A percentile compares a stretch with the other conserved stretches of the same genome.
These are phyloP conservation scores for Vigna hirtella DNA, from an alignment of 306 rosid genomes.

Conservation along the genomic window DNA sequence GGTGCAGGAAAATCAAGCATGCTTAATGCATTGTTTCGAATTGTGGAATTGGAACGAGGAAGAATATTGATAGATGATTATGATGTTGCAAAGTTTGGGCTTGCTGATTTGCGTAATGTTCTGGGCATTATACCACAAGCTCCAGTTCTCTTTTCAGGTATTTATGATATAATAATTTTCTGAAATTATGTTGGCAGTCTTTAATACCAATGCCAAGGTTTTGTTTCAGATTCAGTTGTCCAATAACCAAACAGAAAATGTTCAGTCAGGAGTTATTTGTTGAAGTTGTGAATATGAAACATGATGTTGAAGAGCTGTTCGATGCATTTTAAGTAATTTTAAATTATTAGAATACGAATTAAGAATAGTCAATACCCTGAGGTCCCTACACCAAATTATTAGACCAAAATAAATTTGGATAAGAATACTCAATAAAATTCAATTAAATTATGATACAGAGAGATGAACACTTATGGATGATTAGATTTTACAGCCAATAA, in stretches of 20 bases:
- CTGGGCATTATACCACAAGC: slow-evolving; percentile 92
- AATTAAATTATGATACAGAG: background rate
- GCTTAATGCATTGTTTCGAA: slow-evolving; percentile 88
- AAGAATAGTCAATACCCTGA: background rate
- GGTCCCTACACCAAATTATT: background rate
- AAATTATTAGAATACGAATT: background rate
- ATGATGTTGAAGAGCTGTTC: background rate
- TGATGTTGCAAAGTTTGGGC: slow-evolving; percentile 80
- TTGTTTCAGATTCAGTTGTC: background rate
- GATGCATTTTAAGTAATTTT: background rate
- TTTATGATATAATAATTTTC: slow-evolving; percentile 11
- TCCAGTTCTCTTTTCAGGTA: slow-evolving; percentile 95
- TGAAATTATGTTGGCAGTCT: slow-evolving; percentile 42
- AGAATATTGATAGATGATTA: slow-evolving; percentile 76
- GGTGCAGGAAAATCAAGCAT: slow-evolving; percentile 98
- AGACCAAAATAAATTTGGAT: slow-evolving; percentile 22
- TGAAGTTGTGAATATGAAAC: background rate
- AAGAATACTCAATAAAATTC: background rate
- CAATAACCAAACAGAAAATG: background rate
- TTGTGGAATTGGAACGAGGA: slow-evolving; percentile 88
- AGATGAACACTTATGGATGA: background rate
- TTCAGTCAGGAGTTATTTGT: background rate
- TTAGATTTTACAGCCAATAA: background rate
- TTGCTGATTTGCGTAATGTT: slow-evolving; percentile 81
- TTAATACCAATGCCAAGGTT: slow-evolving; percentile 46